Base-by-base conservation (phyloP, 108 stramenopile species). In the Ochromonas danica region DNA sequence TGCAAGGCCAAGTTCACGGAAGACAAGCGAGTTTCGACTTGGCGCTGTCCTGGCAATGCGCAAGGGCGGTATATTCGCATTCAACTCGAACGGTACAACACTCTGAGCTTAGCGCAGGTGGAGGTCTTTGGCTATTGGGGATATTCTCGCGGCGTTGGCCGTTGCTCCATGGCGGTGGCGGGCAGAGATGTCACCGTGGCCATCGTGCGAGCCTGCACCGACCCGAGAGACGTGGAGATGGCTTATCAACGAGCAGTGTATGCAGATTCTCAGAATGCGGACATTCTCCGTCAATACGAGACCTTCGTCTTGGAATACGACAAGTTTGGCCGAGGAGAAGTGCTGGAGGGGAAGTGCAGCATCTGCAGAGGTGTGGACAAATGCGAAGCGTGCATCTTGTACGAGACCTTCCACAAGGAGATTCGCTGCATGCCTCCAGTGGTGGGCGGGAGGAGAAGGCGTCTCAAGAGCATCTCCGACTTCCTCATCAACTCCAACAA, bases 171-270 rank as follows among this genome's bases (percentile, higher is more conserved):
- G 1, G 85, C 81, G 17, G 42, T 27, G 42, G 85, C 86, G 25
- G 89, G 90, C 39, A 85, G 88, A 67, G 85, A 88, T 70, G 86
- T 87, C 43, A 89, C 89, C 14, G 79, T 81, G 3, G 90, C 78
- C 36, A 84, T 89, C 33, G 78, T 87, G 40, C 51, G 79, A 22
- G 79, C 89, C n/a, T 51, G 60, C 0, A 39, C 57, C 17, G 86
- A 88, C 78, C 77, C 80, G 1, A 36, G 17, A 57, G 90, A 87
- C 57, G 82, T 89, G 38, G 85, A 89, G 62, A 39, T 36, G n/a
- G 86, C 77, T 35, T 90, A 89, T 61, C 62, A 77, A 57, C 71
- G 86, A 6, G 90, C 89, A 28, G 81, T 87, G 0, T 71, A 57
- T 3, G 86, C 87, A 0, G 90, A 90, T 81, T 65, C 87, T 27